phyloP scores from a whole-genome alignment of 83 land plant genomes.

The Picea abies region DNA sequence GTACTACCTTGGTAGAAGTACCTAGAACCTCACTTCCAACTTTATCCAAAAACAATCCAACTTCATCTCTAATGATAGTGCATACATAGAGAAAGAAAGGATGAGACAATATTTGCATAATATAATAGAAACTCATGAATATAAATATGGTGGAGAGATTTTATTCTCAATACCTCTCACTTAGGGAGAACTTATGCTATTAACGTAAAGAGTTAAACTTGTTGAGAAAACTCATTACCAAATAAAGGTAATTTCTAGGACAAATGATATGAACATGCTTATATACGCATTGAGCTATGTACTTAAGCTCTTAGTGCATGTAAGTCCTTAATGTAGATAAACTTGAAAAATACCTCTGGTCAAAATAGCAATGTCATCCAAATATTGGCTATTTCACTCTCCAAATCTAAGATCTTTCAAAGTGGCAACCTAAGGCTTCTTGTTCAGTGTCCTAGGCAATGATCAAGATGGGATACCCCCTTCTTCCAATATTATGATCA shows the following conservation, averaged over 20 bases:
- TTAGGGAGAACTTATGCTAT: no score
- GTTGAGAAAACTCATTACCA: no score
- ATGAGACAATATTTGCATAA: neutral
- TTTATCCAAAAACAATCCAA: conserved; percentile 83
- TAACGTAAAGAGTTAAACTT: no score
- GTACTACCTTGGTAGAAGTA: conserved; percentile 83
- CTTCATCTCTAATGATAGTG: conserved; percentile 89
- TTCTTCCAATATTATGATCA: conserved; percentile 78
- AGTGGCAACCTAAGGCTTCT: conserved; percentile 94
- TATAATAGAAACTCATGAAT: neutral
- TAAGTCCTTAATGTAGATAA: neutral
- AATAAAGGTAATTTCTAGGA: no score
- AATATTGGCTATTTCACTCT: conserved; percentile 88
- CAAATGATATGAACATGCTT: no score
- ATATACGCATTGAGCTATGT: no score
- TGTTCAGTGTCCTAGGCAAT: conserved; percentile 96
- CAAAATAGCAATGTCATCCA: conserved; percentile 92
- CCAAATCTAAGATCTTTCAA: conserved; percentile 97
- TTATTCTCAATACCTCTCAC: no score
- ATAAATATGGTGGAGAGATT: neutral
- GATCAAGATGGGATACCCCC: conserved; percentile 81
- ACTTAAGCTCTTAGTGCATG: neutral
- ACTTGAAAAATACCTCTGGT: conserved; percentile 69
- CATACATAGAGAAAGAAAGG: conserved; percentile 36
- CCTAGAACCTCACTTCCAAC: conserved; percentile 84